Evolutionary conservation across 345 rosid species (phyloP).

Genomic region (Murraya paniculata): DNA sequence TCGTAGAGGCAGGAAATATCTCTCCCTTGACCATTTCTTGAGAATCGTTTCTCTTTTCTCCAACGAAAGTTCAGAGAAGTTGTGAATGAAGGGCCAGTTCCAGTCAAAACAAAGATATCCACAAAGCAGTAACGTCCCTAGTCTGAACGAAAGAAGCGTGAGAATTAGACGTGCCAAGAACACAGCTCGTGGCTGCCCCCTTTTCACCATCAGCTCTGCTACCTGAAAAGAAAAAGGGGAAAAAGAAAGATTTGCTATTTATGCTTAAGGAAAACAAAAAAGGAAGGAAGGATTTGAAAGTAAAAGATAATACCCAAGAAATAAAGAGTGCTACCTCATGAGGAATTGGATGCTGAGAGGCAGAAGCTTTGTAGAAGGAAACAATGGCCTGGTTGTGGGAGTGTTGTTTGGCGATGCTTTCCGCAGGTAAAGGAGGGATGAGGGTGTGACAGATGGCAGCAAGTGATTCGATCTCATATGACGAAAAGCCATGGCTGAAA

Average conservation of each 20-base stretch:
- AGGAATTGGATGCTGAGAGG: slow-evolving; percentile 52
- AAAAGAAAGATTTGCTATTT: neutral
- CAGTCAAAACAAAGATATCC: slow-evolving; percentile 54
- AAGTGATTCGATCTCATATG: slow-evolving; percentile 57
- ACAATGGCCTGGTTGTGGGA: slow-evolving; percentile 30
- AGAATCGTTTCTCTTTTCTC: slow-evolving; percentile 59
- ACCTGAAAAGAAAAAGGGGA: slow-evolving; percentile 37
- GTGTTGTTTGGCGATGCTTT: slow-evolving; percentile 14
- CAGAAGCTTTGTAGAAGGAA: slow-evolving; percentile 51
- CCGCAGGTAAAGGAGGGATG: slow-evolving; percentile 51
- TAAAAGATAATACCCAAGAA: neutral
- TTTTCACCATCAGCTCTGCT: slow-evolving; percentile 54
- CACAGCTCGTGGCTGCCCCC: slow-evolving; percentile 37
- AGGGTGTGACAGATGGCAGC: slow-evolving; percentile 57
- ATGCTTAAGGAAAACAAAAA: neutral
- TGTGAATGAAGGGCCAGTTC: slow-evolving; percentile 67
- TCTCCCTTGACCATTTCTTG: slow-evolving; percentile 51
- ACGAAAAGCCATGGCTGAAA: slow-evolving; percentile 67
- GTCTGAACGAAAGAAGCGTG: slow-evolving; percentile 53
- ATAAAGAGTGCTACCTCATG: slow-evolving; percentile 47
- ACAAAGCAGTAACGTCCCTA: slow-evolving; percentile 68
- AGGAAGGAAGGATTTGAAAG: neutral
- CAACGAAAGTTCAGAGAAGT: slow-evolving; percentile 57
- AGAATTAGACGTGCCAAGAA: slow-evolving; percentile 36
- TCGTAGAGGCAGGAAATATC: slow-evolving; percentile 39